These are phyloP conservation scores for Naumovozyma dairenensis DNA, from an alignment of 805 yeast genomes.

Conservation along the genomic window DNA sequence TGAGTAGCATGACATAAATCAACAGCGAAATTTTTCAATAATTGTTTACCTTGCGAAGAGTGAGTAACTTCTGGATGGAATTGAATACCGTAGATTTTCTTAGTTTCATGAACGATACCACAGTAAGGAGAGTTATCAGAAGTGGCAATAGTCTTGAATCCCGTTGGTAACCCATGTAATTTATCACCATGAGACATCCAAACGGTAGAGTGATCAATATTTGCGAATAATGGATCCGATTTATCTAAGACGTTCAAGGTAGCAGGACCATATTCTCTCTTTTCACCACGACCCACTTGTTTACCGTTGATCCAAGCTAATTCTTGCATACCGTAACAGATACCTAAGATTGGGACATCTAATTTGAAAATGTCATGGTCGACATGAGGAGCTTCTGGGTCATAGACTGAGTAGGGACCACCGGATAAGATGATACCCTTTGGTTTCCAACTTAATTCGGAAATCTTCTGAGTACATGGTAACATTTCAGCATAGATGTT, in stretches of 20 bases:
- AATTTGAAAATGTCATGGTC: conserved; percentile 88
- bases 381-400: conserved; percentile 92
- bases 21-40: conserved; percentile 88
- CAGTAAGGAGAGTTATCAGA: conserved; percentile 93
- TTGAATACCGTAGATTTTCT: conserved; percentile 85
- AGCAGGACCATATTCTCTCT: conserved; percentile 98
- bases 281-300: conserved; percentile 85
- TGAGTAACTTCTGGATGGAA: conserved; percentile 99
- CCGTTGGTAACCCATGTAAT: conserved; percentile 79
- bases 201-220: conserved; percentile 87
- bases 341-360: conserved; percentile 90
- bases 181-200: conserved; percentile 99
- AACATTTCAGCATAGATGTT: conserved; percentile 98
- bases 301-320: conserved; percentile 95
- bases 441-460: conserved; percentile 88
- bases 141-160: conserved; percentile 80
- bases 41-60: conserved; percentile 78
- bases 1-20: conserved; percentile 76
- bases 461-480: conserved; percentile 96
- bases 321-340: conserved; percentile 99
- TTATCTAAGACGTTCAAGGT: conserved; percentile 65
- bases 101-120: conserved; percentile 70
- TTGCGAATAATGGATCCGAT: conserved; percentile 65
- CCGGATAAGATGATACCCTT: conserved; percentile 94
- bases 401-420: conserved; percentile 96